Evolutionary conservation across 2,329 filamentous ascomycete species (phyloP).

Genomic region (Fusarium algeriense): DNA sequence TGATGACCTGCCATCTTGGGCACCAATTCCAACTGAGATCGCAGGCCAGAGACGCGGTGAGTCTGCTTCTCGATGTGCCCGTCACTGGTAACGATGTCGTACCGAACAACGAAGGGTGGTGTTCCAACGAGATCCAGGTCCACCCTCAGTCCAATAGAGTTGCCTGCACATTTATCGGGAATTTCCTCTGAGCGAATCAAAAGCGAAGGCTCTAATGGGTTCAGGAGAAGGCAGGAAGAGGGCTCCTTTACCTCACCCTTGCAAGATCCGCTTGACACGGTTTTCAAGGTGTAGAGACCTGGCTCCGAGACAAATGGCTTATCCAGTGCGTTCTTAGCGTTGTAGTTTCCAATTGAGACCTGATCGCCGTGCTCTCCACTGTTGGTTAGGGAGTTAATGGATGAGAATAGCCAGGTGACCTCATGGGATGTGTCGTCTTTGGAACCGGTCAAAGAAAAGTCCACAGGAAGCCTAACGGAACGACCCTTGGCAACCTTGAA

Average conservation of each 20-base stretch:
- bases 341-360: conserved; percentile 68
- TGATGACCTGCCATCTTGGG: conserved; percentile 87
- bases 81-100: conserved; percentile 74
- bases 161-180: conserved; percentile 94
- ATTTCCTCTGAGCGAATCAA: conserved; percentile 82
- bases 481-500: conserved; percentile 85
- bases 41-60: conserved; percentile 74
- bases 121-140: conserved; percentile 92
- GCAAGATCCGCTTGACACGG: conserved; percentile 84
- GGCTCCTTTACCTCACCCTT: conserved; percentile 91
- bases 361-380: conserved; percentile 76
- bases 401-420: conserved; percentile 85
- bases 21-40: conserved; percentile 86
- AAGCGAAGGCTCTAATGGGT: conserved; percentile 88
- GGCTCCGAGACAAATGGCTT: conserved; percentile 78
- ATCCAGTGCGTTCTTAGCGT: conserved; percentile 71
- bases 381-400: conserved; percentile 75
- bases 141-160: conserved; percentile 89
- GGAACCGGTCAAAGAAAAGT: conserved; percentile 73
- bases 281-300: conserved; percentile 87
- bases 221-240: conserved; percentile 90
- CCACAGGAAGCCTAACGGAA: conserved; percentile 75
- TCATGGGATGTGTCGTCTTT: conserved; percentile 74
- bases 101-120: conserved; percentile 87
- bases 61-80: conserved; percentile 67